Percentiles rank a stretch among this genome's conserved stretches.
Evolutionary conservation across 1,139 yeast species (phyloP).

Genomic region (Pneumocystis jirovecii): DNA sequence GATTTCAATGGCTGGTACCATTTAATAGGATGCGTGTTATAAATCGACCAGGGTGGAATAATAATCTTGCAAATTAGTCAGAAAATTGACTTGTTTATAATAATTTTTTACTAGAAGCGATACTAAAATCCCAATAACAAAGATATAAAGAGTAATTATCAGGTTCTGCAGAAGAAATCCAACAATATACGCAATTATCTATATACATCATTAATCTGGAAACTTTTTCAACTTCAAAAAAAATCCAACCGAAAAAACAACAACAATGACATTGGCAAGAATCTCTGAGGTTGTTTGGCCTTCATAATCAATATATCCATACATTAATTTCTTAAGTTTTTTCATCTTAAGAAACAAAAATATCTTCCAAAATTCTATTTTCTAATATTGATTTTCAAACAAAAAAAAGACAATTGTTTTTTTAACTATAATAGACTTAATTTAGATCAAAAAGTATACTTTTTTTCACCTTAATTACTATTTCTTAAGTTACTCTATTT

Average conservation of each 20-base stretch:
- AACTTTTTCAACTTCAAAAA: not conserved
- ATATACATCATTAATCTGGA: not conserved
- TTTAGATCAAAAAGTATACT: not conserved
- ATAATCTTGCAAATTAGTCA: not conserved
- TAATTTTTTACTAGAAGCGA: constrained; percentile 2
- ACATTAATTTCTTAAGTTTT: not conserved
- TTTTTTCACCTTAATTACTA: not conserved
- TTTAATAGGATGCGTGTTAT: constrained; percentile 2
- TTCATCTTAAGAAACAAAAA: not conserved
- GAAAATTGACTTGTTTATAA: not conserved
- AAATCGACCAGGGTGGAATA: constrained; percentile 11
- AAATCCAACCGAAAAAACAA: not conserved
- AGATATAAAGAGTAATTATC: constrained; percentile 2
- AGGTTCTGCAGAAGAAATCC: not conserved
- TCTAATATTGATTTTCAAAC: not conserved
- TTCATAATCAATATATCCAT: not conserved
- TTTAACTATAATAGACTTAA: not conserved
- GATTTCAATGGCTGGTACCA: not conserved
- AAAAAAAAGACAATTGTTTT: not conserved
- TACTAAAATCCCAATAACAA: constrained; percentile 1
- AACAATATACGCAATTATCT: not conserved
- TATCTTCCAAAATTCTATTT: not conserved
- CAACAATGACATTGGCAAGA: not conserved
- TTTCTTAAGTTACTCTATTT: not conserved
- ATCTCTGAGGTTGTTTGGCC: not conserved